phyloP scores from a whole-genome alignment of 2,329 filamentous ascomycete species.

The Byssochlamys sp. region DNA sequence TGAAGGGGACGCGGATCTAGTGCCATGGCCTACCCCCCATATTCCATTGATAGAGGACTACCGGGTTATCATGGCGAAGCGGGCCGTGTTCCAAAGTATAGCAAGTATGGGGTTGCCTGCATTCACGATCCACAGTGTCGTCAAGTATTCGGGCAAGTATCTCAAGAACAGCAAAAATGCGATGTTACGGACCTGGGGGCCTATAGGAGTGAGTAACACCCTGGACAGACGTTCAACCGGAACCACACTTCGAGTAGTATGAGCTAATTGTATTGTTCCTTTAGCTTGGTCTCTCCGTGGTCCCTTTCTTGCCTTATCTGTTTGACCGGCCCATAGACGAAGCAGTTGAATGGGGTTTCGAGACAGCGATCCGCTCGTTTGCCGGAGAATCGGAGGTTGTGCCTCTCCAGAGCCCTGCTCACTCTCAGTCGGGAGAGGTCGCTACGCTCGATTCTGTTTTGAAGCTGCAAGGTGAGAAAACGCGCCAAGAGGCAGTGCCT shows the following conservation, averaged over 20 bases:
- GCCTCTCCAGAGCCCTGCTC: conserved; percentile 18
- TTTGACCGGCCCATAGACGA: conserved; percentile 91
- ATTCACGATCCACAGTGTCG: conserved; percentile 86
- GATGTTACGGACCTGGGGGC: conserved; percentile 70
- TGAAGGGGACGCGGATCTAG: conserved; percentile 13
- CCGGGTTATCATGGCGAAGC: conserved; percentile 78
- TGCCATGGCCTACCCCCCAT: conserved; percentile 34
- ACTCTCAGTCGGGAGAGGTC: conserved; percentile 6
- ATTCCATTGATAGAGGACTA: conserved; percentile 79
- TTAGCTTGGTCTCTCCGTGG: conserved; percentile 57
- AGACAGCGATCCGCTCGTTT: conserved; percentile 78
- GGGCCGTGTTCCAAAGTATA: conserved; percentile 79
- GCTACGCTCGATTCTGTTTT: conserved; percentile 15
- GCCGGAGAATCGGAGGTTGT: conserved; percentile 61
- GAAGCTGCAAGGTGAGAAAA: conserved; percentile 12
- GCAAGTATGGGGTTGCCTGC: conserved; percentile 91
- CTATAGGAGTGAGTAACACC: conserved; percentile 65
- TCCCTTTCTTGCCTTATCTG: conserved; percentile 72
- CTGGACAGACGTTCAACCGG: not conserved
- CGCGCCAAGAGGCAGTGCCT: not conserved
- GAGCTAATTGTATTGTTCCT: not conserved
- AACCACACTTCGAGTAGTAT: not conserved
- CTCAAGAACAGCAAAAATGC: conserved; percentile 72
- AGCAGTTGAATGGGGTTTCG: conserved; percentile 50
- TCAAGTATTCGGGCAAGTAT: conserved; percentile 77